phyloP scores from a whole-genome alignment of 768 basidiomycete species.

The Mycena belliarum region DNA sequence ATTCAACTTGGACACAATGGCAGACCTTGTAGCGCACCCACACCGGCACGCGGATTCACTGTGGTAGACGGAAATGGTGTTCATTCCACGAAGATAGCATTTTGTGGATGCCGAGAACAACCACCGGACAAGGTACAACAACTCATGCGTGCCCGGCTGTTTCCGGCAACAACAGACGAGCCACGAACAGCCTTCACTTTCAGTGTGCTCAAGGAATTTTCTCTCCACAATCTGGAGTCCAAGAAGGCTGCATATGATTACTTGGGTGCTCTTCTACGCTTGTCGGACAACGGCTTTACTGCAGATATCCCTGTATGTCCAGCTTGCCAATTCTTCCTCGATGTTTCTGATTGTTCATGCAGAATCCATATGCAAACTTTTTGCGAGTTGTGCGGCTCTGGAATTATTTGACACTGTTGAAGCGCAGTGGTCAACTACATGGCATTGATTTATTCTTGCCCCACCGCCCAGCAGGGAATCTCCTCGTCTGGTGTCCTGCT shows the following conservation, averaged over 20 bases:
- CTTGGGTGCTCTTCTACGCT: constrained; percentile 23
- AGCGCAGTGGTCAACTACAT: constrained; percentile 27
- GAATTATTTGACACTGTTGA: constrained; percentile 12
- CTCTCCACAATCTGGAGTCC: constrained; percentile 26
- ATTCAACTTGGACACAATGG: constrained; percentile 26
- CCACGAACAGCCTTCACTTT: constrained; percentile 29
- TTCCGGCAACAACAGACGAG: constrained; percentile 27
- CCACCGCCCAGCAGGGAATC: constrained; percentile 18
- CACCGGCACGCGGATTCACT: constrained; percentile 7
- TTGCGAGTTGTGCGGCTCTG: constrained; percentile 25
- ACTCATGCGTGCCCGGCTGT: constrained; percentile 25
- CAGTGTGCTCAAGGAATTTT: constrained; percentile 25
- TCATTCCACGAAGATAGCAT: constrained; percentile 25
- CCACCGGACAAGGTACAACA: constrained; percentile 21
- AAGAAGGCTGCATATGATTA: constrained; percentile 30
- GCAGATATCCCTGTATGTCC: constrained; percentile 17
- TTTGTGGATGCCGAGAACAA: constrained; percentile 25
- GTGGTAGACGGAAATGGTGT: constrained; percentile 30
- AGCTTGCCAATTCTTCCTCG: background rate
- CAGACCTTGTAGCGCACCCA: background rate
- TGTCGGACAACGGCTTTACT: constrained; percentile 26
- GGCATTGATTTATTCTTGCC: constrained; percentile 22
- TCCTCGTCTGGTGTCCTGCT: constrained; percentile 23
- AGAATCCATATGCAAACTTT: constrained; percentile 26
- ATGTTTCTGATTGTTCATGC: background rate